Percentiles rank a stretch among this genome's conserved stretches.
Evolutionary conservation across 805 yeast species (phyloP).

Genomic region (Saccharomyces mikatae): DNA sequence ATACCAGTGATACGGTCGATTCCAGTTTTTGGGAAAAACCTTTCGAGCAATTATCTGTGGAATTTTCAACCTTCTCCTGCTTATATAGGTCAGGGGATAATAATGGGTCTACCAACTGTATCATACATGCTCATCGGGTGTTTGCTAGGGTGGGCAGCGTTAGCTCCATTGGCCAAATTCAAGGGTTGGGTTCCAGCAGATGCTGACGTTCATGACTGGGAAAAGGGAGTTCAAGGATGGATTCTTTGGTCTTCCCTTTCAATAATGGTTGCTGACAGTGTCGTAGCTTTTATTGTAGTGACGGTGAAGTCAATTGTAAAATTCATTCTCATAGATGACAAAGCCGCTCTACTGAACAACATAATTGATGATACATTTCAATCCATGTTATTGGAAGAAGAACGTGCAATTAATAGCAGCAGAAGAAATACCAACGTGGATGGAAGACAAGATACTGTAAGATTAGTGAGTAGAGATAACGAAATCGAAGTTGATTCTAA

Average conservation of each 20-base stretch:
- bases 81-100: conserved; percentile 93
- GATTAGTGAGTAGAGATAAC: conserved; percentile 23
- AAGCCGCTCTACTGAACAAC: conserved; percentile 15
- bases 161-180: conserved; percentile 71
- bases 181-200: conserved; percentile 85
- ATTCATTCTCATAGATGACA: conserved; percentile 21
- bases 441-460: conserved; percentile 20
- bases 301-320: conserved; percentile 37
- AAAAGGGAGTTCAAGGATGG: conserved; percentile 94
- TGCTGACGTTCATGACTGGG: conserved; percentile 72
- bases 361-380: conserved; percentile 26
- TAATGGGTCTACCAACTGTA: conserved; percentile 91
- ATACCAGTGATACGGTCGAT: conserved; percentile 58
- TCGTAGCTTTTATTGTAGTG: conserved; percentile 67
- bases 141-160: conserved; percentile 80
- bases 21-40: conserved; percentile 64
- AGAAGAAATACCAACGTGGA: conserved; percentile 7
- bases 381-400: conserved; percentile 29
- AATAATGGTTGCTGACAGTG: conserved; percentile 87
- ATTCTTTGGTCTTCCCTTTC: conserved; percentile 88
- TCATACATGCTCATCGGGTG: conserved; percentile 88
- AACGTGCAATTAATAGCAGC: conserved; percentile 20
- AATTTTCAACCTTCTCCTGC: conserved; percentile 95
- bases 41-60: conserved; percentile 68
- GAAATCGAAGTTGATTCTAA: conserved; percentile 36